phyloP scores from a whole-genome alignment of 208 protist species.

The Wallacemonas sp. region DNA sequence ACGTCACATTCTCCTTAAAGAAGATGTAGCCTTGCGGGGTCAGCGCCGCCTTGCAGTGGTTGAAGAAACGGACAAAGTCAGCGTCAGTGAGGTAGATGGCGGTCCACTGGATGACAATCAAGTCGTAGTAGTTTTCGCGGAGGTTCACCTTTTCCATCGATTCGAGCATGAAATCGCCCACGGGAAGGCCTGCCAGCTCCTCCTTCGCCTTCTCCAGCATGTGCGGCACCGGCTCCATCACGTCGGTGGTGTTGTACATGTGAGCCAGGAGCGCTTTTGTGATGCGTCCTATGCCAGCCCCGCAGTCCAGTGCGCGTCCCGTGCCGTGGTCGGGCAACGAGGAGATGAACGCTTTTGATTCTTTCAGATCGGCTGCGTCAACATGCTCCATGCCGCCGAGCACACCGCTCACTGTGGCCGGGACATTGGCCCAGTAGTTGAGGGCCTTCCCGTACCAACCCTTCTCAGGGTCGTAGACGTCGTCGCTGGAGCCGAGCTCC shows the following conservation, averaged over 20 bases:
- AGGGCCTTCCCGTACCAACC: conserved; percentile 91
- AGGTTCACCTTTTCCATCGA: conserved; percentile 82
- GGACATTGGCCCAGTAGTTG: conserved; percentile 84
- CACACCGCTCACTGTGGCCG: conserved; percentile 85
- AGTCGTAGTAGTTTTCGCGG: conserved; percentile 71
- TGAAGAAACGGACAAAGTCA: conserved; percentile 89
- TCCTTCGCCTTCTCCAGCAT: conserved; percentile 87
- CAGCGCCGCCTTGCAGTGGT: conserved; percentile 65
- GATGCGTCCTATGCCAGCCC: conserved; percentile 92
- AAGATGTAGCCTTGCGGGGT: conserved; percentile 87
- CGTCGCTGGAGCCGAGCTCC: conserved; percentile 46
- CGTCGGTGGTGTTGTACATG: conserved; percentile 71
- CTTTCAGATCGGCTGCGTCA: conserved; percentile 69
- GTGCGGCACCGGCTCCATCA: conserved; percentile 84
- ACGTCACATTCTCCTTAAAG: conserved; percentile 90
- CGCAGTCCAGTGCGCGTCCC: conserved; percentile 84
- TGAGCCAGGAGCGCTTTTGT: conserved; percentile 64
- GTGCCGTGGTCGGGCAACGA: conserved; percentile 55
- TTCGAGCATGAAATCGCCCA: conserved; percentile 73
- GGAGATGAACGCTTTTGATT: conserved; percentile 60
- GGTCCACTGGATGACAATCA: conserved; percentile 93
- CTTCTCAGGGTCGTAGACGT: conserved; percentile 69
- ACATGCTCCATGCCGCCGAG: conserved; percentile 88
- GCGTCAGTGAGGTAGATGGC: conserved; percentile 92
- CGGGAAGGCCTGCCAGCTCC: conserved; percentile 62